Evolutionary conservation across 495 filamentous ascomycete genomes (phyloP).

Genomic region (Oleoguttula mirabilis): DNA sequence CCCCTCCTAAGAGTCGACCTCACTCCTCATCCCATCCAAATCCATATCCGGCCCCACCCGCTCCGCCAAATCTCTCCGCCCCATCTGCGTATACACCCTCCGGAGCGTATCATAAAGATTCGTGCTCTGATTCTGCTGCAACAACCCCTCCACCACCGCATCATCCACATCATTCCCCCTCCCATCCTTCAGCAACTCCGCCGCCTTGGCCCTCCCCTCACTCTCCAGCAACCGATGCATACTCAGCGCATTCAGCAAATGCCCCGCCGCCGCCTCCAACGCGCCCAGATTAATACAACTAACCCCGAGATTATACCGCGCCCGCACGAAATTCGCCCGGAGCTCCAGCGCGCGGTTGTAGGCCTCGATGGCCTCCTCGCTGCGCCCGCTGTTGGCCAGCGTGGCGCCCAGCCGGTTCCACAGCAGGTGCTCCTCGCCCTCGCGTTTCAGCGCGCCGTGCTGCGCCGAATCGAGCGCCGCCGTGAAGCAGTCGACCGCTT

Average conservation of each 20-base stretch:
- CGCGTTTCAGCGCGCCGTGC: conserved; percentile 60
- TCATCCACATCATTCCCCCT: conserved; percentile 40
- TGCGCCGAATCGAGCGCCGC: conserved; percentile 75
- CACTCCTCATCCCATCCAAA: conserved; percentile 72
- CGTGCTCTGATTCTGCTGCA: conserved; percentile 85
- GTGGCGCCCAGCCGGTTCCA: conserved; percentile 98
- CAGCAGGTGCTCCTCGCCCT: conserved; percentile 72
- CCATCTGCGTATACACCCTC: conserved; percentile 91
- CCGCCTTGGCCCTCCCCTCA: conserved; percentile 68
- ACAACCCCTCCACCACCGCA: conserved; percentile 63
- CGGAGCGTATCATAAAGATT: conserved; percentile 89
- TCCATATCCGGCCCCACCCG: conserved; percentile 80
- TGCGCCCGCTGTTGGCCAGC: conserved; percentile 82
- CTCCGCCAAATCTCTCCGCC: conserved; percentile 72
- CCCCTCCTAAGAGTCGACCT: conserved; percentile 56
- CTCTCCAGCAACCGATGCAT: conserved; percentile 94
- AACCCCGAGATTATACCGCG: conserved; percentile 92
- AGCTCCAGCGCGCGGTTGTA: conserved; percentile 86
- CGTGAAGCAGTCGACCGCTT: conserved; percentile 96
- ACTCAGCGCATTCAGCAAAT: conserved; percentile 82
- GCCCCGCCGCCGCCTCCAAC: conserved; percentile 81
- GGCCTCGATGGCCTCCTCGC: conserved; percentile 89
- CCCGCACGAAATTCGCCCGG: conserved; percentile 89
- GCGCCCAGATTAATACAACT: conserved; percentile 96
- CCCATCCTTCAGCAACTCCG: conserved; percentile 38